Evolutionary conservation across 2,329 filamentous ascomycete species (phyloP), one percentile per base, ranked within the genome.

Genomic region (Fusarium secorum): DNA sequence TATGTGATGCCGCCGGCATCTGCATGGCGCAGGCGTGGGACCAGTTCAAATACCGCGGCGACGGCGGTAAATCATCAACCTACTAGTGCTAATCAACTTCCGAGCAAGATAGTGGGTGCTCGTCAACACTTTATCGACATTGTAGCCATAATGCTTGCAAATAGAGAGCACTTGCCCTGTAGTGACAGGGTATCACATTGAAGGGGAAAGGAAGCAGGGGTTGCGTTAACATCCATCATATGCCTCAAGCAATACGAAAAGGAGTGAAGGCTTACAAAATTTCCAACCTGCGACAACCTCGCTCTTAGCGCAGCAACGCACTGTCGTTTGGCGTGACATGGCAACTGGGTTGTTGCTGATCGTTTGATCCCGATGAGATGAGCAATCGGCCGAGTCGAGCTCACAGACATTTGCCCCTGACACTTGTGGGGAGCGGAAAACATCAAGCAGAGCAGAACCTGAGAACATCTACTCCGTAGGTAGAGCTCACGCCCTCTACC

Each of bases 331-430:
- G 46, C 38, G 48, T 59, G 38, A 45, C 38, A 48, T 22, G 38
- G 51, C 38, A 63, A 41, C 26, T 35, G 51, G 53, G 30, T 33
- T 28, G 52, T 30, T 60, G 56, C 41, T 64, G 41, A 38, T 38
- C 24, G 22, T 62, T 51, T 51, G 60, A 52, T 41, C 52, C 66
- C 53, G 56, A 42, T 44, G 18, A 58, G 57, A 58, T 35, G 38
- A 66, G 59, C 68, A 73, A 70, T 71, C 71, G 68, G 68, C 70
- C 60, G 70, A 73, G 58, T 61, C 39, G 38, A 70, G 26, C 48
- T 63, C 57, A 36, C 30, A 49, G 44, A 51, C 53, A 55, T 41
- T 46, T 39, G 42, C 46, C 59, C 49, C 64, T 68, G 64, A 46
- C 36, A 52, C 28, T 42, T 54, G 57, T 60, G 63, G 63, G 52